phyloP scores from a whole-genome alignment of 192 early-diverging fungal species.

The Allomyces macrogynus region DNA sequence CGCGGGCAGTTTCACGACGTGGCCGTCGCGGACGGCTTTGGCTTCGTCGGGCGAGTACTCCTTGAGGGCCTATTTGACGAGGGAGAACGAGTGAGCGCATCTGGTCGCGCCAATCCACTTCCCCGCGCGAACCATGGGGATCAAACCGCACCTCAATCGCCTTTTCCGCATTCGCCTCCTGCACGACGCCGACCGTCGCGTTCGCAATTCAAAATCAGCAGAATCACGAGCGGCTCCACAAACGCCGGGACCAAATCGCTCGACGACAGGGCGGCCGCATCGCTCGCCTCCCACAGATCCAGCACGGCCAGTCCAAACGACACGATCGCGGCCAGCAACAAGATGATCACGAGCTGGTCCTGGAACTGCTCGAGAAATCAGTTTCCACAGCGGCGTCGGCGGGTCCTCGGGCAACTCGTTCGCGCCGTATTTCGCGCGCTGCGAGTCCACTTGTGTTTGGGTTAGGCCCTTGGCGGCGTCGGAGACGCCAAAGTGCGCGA shows the following conservation, averaged over 20 bases:
- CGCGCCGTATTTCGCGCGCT: constrained; percentile 3
- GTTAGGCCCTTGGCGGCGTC: neutral
- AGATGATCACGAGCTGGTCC: constrained; percentile 94
- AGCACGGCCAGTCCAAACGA: constrained; percentile 84
- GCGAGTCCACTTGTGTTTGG: neutral
- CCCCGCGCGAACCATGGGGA: too few relatives aligned
- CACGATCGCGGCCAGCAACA: constrained; percentile 70
- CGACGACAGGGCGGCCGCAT: neutral
- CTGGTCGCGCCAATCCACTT: too few relatives aligned
- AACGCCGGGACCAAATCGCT: constrained; percentile 53
- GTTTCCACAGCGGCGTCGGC: constrained; percentile 70
- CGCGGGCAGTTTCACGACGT: constrained; percentile 41
- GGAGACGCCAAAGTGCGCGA: neutral
- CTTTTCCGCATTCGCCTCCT: constrained; percentile 91
- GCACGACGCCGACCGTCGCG: constrained; percentile 86
- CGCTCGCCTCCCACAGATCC: constrained; percentile 43
- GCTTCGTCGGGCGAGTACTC: constrained; percentile 94
- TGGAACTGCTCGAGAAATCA: constrained; percentile 94
- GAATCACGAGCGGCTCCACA: constrained; percentile 94
- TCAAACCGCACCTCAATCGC: constrained; percentile 74
- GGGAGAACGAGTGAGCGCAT: constrained; percentile 1
- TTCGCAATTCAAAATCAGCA: constrained; percentile 96
- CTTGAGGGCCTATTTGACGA: constrained; percentile 46
- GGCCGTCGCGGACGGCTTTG: constrained; percentile 63
- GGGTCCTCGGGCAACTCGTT: constrained; percentile 76